These are phyloP conservation scores for Pleomassaria siparia DNA, from an alignment of 2,329 filamentous ascomycete genomes.

Conservation along the genomic window DNA sequence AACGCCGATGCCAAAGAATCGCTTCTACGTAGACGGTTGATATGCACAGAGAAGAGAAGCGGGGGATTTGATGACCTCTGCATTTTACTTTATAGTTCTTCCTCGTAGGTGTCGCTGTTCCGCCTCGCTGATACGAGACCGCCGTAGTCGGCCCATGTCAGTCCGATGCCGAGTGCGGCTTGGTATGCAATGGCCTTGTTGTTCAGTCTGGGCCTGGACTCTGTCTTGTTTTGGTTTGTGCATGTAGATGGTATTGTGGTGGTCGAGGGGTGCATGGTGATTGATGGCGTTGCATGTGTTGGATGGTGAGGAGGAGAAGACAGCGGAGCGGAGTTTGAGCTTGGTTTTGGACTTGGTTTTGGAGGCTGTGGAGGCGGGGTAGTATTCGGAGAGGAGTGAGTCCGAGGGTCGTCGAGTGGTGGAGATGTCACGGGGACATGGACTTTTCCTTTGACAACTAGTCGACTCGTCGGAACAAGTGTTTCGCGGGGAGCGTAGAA, in stretches of 20 bases:
- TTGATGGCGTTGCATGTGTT: not conserved
- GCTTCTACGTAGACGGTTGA: no score
- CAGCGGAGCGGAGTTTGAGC: no score
- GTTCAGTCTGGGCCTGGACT: constrained; percentile 3
- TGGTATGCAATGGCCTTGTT: constrained; percentile 29
- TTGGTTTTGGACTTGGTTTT: not conserved
- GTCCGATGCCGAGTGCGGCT: constrained; percentile 34
- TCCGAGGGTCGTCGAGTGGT: not conserved
- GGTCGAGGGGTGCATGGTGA: not conserved
- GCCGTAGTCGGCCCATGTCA: constrained; percentile 46
- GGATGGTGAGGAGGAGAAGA: not conserved
- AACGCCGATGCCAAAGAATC: no score
- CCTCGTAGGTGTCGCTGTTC: constrained; percentile 6
- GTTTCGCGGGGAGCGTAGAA: not conserved
- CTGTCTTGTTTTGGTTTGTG: not conserved
- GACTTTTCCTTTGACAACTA: not conserved
- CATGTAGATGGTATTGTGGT: not conserved
- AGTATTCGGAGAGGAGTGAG: no score
- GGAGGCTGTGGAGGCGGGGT: not conserved
- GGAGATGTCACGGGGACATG: not conserved
- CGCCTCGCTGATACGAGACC: constrained; percentile 45
- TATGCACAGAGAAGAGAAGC: no score
- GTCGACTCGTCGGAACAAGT: not conserved
- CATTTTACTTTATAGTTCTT: constrained; percentile 2
- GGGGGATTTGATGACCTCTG: no score